Percentiles rank a stretch among this genome's conserved stretches.
Conservation (phyloP, 805 yeast species). For the Candida hispaniensis region DNA sequence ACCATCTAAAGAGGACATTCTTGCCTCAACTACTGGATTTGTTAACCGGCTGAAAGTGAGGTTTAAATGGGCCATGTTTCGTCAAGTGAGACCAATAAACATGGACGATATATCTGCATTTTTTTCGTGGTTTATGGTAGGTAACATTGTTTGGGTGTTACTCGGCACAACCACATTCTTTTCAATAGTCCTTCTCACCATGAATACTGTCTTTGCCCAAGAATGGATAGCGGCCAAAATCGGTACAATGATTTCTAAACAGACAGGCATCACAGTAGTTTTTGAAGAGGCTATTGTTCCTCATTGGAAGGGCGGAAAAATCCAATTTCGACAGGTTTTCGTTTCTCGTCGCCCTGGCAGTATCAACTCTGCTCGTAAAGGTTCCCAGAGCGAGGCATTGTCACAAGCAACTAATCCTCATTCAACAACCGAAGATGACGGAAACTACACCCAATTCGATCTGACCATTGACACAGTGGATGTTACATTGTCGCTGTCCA, state of each 20-base stretch:
- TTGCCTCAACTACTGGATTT: conserved; percentile 36
- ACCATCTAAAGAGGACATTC: conserved; percentile 33
- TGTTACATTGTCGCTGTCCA: conserved; percentile 65
- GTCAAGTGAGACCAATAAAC: conserved; percentile 72
- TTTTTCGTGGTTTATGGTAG: conserved; percentile 84
- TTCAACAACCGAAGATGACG: conserved; percentile 45
- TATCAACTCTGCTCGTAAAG: conserved; percentile 45
- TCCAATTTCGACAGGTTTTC: conserved; percentile 72
- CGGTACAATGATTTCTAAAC: conserved; percentile 75
- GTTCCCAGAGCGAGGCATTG: conserved; percentile 62
- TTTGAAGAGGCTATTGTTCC: conserved; percentile 94
- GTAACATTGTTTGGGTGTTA: conserved; percentile 67
- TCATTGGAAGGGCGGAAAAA: conserved; percentile 81
- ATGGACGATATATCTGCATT: conserved; percentile 88
- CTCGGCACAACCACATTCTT: conserved; percentile 90
- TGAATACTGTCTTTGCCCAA: conserved; percentile 81
- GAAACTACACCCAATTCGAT: conserved; percentile 94
- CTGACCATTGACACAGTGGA: conserved; percentile 77
- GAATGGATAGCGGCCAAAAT: conserved; percentile 72
- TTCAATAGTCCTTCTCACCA: conserved; percentile 61
- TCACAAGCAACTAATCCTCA: conserved; percentile 30
- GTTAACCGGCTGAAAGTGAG: conserved; percentile 37
- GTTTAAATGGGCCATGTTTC: conserved; percentile 64
- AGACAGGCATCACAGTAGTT: conserved; percentile 70
- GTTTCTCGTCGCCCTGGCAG: conserved; percentile 72